These are phyloP conservation scores for Torrubiella hemipterigena DNA, from an alignment of 2,329 filamentous ascomycete genomes.

Conservation along the genomic window DNA sequence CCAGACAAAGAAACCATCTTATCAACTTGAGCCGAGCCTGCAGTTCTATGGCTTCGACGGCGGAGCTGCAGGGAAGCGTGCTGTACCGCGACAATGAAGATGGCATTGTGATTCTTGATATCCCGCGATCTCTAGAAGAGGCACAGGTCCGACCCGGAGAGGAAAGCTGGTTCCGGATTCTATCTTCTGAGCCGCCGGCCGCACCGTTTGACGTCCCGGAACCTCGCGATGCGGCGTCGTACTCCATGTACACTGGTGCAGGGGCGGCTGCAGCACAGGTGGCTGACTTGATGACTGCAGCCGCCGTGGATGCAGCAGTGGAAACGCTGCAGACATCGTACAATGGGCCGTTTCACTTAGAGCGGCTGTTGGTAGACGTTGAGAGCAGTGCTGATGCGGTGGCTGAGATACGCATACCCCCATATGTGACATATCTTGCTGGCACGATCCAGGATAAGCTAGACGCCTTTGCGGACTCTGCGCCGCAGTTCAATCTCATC, in stretches of 20 bases:
- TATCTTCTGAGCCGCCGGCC: not conserved
- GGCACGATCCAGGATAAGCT: slow-evolving; percentile 33
- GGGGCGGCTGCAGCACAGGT: slow-evolving; percentile 33
- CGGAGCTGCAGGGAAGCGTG: too few relatives aligned
- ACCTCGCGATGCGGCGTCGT: slow-evolving; percentile 14
- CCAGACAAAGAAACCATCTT: too few relatives aligned
- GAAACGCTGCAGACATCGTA: slow-evolving; percentile 20
- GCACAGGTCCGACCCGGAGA: not conserved
- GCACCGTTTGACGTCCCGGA: slow-evolving; percentile 1
- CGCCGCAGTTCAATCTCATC: slow-evolving; percentile 52
- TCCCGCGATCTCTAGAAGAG: not conserved
- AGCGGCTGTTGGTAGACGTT: slow-evolving; percentile 19
- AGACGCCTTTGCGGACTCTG: slow-evolving; percentile 24
- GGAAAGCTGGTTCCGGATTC: not conserved
- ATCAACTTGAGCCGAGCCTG: too few relatives aligned
- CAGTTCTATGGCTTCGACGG: too few relatives aligned
- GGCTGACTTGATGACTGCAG: slow-evolving; percentile 40
- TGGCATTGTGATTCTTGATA: not conserved
- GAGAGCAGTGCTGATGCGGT: slow-evolving; percentile 5
- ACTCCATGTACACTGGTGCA: slow-evolving; percentile 10
- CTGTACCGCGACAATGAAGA: not conserved
- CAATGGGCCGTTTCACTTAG: slow-evolving; percentile 32
- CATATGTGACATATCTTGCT: slow-evolving; percentile 30
- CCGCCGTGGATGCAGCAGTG: slow-evolving; percentile 31
- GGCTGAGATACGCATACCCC: slow-evolving; percentile 23